A percentile compares a stretch with the other conserved stretches of the same genome.
phyloP scores from a whole-genome alignment of 331 rosid genomes.

The Ulmus americana region DNA sequence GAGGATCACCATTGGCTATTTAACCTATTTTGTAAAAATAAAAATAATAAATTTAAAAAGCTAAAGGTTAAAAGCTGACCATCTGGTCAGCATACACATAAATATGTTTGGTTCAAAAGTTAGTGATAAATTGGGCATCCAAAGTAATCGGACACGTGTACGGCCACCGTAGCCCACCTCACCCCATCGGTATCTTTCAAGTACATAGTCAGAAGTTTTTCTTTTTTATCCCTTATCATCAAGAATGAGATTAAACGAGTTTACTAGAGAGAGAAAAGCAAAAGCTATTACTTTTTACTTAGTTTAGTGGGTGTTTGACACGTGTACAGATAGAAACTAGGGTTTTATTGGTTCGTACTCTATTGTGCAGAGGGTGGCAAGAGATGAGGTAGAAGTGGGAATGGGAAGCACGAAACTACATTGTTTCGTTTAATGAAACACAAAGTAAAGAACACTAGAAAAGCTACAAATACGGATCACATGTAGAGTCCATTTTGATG shows the following conservation, averaged over 20 bases:
- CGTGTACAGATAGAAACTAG: slow-evolving; percentile 8
- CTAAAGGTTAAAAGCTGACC: background rate
- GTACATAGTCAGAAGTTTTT: slow-evolving; percentile 7
- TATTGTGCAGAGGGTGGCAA: slow-evolving; percentile 13
- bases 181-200: background rate
- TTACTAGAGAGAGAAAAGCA: slow-evolving; percentile 8
- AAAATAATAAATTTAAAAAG: background rate
- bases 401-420: slow-evolving; percentile 23
- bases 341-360: slow-evolving; percentile 10
- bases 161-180: background rate
- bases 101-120: slow-evolving; percentile 4
- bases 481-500: no score
- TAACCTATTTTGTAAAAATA: background rate
- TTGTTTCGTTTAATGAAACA: slow-evolving; percentile 53
- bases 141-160: slow-evolving; percentile 26
- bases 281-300: slow-evolving; percentile 12
- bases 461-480: background rate
- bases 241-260: slow-evolving; percentile 9
- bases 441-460: slow-evolving; percentile 10
- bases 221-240: background rate
- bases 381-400: slow-evolving; percentile 14
- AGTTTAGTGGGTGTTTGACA: slow-evolving; percentile 17
- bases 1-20: no score
- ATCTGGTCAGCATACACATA: background rate
- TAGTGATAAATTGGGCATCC: slow-evolving; percentile 8